phyloP scores from a whole-genome alignment of 1,139 yeast species.

The Candida freyschussii region DNA sequence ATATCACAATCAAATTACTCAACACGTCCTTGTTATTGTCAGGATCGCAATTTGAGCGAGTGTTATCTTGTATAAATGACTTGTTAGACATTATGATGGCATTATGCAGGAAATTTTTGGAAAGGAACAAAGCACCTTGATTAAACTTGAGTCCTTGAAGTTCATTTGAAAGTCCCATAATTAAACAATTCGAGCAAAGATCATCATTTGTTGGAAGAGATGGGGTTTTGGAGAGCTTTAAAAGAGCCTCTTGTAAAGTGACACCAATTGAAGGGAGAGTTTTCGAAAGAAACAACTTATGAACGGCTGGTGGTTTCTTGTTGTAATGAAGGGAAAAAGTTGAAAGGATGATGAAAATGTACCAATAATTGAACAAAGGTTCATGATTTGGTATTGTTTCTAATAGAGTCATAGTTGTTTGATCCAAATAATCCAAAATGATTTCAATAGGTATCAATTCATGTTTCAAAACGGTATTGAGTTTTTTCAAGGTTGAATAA shows the following conservation, averaged over 20 bases:
- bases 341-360: conserved; percentile 15
- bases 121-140: conserved; percentile 6
- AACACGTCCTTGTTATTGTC: neutral
- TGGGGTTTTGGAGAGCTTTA: conserved; percentile 6
- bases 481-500: conserved; percentile 4
- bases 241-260: conserved; percentile 8
- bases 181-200: conserved; percentile 11
- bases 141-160: conserved; percentile 14
- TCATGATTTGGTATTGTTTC: neutral
- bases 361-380: conserved; percentile 19
- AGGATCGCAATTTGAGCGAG: neutral
- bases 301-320: conserved; percentile 16
- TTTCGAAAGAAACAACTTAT: conserved; percentile 11
- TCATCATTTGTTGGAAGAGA: conserved; percentile 3
- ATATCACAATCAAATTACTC: conserved; percentile 11
- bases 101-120: conserved; percentile 19
- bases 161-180: conserved; percentile 22
- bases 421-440: conserved; percentile 12
- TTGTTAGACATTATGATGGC: conserved; percentile 25
- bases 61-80: conserved; percentile 8
- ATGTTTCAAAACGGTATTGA: neutral
- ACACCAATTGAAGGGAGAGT: conserved; percentile 2
- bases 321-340: conserved; percentile 15
- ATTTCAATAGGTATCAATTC: conserved; percentile 14
- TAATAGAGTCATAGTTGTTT: conserved; percentile 2